Evolutionary conservation across 2,329 filamentous ascomycete species (phyloP), one percentile per base, ranked within the genome.

Genomic region (Fusarium globosum): DNA sequence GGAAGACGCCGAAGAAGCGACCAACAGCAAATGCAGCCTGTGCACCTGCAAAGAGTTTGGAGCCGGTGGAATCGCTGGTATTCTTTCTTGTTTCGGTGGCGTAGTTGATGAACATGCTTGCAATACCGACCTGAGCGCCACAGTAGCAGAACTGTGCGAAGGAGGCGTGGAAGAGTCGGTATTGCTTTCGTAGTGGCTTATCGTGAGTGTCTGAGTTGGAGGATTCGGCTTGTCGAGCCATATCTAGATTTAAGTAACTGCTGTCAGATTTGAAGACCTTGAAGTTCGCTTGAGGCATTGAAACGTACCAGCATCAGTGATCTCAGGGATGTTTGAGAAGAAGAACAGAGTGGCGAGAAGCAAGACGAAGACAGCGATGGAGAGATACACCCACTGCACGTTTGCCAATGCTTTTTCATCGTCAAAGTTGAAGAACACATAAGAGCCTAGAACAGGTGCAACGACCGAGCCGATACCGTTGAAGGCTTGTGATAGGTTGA

Each of bases 121-220:
- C 90, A 61, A 92, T 89, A 61, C 87, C 89, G 26, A 92, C 85
- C 77, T 95, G 93, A 0, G 92, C 90, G 51, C 93, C 93, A 0
- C 86, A 92, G 80, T 96, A 96, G 79, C 91, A 93, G 82, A 95
- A 95, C 76, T 96, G 93, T 0, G 92, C 91, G 73, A 91, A 88
- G 0, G 92, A 89, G 14, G 92, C 93, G 76, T 94, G 92, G 84
- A 95, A 94, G 4, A 95, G 86, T 23, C 90, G 89, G 80, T 92
- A 94, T 76, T 94, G 92, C 81, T 93, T 92, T 76, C 85, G 83
- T 71, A 94, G 88, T 0, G 92, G 90, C 79, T 89, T 88, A 71
- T 90, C 86, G 65, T 88, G 85, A 55, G 85, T 87, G 57, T 86
- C 86, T 9, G 87, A 86, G 67, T 88, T 81, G 4, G 86, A 79